These are phyloP conservation scores for Crithidia expoeki DNA, from an alignment of 208 protist species.

Conservation along the genomic window DNA sequence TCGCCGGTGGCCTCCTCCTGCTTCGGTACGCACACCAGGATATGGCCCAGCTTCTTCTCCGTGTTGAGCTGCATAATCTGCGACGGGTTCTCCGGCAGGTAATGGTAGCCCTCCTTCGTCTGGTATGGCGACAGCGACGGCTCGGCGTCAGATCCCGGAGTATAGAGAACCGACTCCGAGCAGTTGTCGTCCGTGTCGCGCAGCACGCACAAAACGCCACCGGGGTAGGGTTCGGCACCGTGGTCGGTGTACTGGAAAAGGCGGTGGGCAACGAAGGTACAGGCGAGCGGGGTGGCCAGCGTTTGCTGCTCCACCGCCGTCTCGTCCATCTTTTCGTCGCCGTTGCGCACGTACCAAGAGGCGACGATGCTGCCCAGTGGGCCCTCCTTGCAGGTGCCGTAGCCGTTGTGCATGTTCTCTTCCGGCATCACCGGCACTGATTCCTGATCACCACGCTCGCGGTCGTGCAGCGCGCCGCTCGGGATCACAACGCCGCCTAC, in stretches of 20 bases:
- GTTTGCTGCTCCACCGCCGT: conserved; percentile 58
- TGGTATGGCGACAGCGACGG: conserved; percentile 84
- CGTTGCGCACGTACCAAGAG: conserved; percentile 85
- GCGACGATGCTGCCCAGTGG: conserved; percentile 75
- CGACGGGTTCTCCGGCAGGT: conserved; percentile 77
- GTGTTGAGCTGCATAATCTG: conserved; percentile 87
- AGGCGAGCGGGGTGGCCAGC: conserved; percentile 72
- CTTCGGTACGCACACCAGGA: conserved; percentile 86
- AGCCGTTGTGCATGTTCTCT: conserved; percentile 62
- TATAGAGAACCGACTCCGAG: conserved; percentile 83
- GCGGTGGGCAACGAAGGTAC: conserved; percentile 79
- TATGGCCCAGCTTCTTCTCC: conserved; percentile 87
- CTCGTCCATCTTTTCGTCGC: conserved; percentile 60
- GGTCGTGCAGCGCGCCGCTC: conserved; percentile 65
- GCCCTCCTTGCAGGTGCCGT: conserved; percentile 64
- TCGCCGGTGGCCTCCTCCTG: conserved; percentile 48
- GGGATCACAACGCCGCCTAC: conserved; percentile 80
- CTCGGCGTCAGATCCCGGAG: conserved; percentile 42
- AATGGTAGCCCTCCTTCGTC: conserved; percentile 81
- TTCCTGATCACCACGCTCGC: conserved; percentile 74
- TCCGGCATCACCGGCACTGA: conserved; percentile 71
- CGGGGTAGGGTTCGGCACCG: conserved; percentile 64
- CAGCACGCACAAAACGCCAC: conserved; percentile 83
- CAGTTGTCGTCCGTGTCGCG: conserved; percentile 91
- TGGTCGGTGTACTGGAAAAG: conserved; percentile 92